Percentiles rank a stretch among this genome's conserved stretches.
phyloP scores from a whole-genome alignment of 139 green algal species.

The Chlorella vulgaris region DNA sequence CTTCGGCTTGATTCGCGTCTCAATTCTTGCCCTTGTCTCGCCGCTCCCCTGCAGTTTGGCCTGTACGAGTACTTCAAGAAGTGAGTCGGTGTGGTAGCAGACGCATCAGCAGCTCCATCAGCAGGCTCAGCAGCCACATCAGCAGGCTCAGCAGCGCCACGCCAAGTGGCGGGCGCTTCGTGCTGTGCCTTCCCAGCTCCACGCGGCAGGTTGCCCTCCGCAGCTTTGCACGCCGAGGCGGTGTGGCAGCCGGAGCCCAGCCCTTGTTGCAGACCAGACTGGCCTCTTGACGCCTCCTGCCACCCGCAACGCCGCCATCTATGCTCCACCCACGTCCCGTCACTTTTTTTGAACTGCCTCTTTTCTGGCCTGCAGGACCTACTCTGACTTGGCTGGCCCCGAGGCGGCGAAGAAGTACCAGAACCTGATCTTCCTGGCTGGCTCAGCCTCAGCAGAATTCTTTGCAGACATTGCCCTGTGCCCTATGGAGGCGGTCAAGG shows the following conservation, averaged over 20 bases:
- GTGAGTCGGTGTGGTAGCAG: constrained; percentile 52
- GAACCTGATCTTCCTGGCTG: constrained; percentile 87
- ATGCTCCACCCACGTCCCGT: too few relatives aligned
- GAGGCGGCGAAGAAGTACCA: constrained; percentile 90
- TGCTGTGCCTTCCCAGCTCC: too few relatives aligned
- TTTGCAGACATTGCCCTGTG: constrained; percentile 94
- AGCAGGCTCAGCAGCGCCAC: too few relatives aligned
- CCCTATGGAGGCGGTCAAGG: constrained; percentile 96
- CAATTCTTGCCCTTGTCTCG: not conserved
- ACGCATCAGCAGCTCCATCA: not conserved
- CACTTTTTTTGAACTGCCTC: too few relatives aligned
- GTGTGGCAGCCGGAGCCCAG: too few relatives aligned
- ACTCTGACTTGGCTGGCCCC: constrained; percentile 81
- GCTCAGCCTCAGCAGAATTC: constrained; percentile 91
- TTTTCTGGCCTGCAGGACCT: constrained; percentile 68
- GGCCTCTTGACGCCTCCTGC: too few relatives aligned
- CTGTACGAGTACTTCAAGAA: constrained; percentile 95
- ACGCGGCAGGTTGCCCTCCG: too few relatives aligned
- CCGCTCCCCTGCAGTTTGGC: constrained; percentile 22
- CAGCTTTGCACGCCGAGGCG: too few relatives aligned
- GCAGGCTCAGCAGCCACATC: not conserved
- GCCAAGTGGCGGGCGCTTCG: too few relatives aligned
- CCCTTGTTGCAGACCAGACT: too few relatives aligned
- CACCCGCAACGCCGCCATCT: too few relatives aligned
- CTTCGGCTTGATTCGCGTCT: too few relatives aligned